These are phyloP conservation scores for Silene vulgaris DNA, from an alignment of 179 eudicot genomes.

Conservation along the genomic window DNA sequence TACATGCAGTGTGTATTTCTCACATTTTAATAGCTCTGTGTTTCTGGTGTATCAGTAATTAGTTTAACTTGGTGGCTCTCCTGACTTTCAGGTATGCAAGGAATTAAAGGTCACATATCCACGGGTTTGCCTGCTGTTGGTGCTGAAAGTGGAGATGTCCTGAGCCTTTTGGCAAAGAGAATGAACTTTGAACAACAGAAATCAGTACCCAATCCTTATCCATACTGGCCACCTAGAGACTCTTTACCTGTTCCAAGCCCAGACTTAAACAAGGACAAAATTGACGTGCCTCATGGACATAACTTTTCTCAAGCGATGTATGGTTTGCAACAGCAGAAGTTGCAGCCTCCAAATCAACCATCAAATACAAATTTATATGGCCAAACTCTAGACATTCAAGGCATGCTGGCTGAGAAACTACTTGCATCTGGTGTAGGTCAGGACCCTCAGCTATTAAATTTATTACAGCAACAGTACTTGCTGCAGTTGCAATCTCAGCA, in stretches of 20 bases:
- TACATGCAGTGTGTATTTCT: background rate
- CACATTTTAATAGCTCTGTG: background rate
- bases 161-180: conserved; percentile 56
- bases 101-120: conserved; percentile 46
- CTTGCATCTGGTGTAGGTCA: conserved; percentile 65
- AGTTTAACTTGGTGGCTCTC: conserved; percentile 15
- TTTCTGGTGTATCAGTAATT: background rate
- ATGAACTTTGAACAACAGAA: conserved; percentile 63
- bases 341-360: conserved; percentile 57
- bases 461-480: conserved; percentile 80
- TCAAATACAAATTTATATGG: conserved; percentile 41
- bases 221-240: conserved; percentile 63
- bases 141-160: conserved; percentile 54
- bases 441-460: conserved; percentile 64
- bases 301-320: conserved; percentile 49
- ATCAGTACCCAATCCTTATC: conserved; percentile 51
- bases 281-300: conserved; percentile 54
- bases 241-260: conserved; percentile 40
- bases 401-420: conserved; percentile 49
- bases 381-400: conserved; percentile 47
- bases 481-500: conserved; percentile 67
- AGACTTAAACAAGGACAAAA: conserved; percentile 48
- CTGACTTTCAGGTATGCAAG: conserved; percentile 60
- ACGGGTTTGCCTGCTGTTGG: conserved; percentile 43
- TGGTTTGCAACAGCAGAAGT: conserved; percentile 59